phyloP scores from a whole-genome alignment of 768 basidiomycete genomes.

The Agaricus blazei region DNA sequence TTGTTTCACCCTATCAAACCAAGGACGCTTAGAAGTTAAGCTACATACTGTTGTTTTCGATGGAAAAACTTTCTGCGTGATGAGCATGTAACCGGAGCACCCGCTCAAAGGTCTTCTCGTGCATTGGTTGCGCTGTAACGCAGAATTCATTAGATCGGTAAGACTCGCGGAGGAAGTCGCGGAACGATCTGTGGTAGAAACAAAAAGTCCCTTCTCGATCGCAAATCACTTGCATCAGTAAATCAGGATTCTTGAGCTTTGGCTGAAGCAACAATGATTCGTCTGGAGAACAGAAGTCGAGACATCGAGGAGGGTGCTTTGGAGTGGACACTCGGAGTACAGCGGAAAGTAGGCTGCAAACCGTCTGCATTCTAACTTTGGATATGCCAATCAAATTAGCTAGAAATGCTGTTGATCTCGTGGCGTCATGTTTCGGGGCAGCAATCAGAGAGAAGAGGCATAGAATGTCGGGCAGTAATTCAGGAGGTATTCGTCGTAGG shows the following conservation, averaged over 20 bases:
- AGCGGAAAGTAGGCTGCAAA: background rate
- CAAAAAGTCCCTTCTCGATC: background rate
- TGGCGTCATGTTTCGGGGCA: background rate
- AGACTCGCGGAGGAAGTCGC: conserved; percentile 3
- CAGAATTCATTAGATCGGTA: background rate
- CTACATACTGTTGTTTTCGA: background rate
- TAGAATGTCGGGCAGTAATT: background rate
- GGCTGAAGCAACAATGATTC: background rate
- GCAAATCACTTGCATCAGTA: background rate
- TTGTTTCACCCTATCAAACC: background rate
- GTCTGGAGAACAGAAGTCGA: background rate
- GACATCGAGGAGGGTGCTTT: no score
- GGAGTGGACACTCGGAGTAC: background rate
- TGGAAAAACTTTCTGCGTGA: background rate
- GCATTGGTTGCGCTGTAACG: background rate
- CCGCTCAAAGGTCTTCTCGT: background rate
- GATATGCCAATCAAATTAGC: background rate
- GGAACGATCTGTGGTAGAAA: conserved; percentile 4
- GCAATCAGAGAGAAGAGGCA: background rate
- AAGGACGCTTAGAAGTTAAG: background rate
- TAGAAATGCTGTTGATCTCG: background rate
- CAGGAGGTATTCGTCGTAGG: background rate
- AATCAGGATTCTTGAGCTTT: background rate
- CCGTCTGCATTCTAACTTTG: background rate
- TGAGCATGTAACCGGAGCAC: background rate